Evolutionary conservation across 2,329 filamentous ascomycete genomes (phyloP).

Genomic region (Neofusicoccum ribis): DNA sequence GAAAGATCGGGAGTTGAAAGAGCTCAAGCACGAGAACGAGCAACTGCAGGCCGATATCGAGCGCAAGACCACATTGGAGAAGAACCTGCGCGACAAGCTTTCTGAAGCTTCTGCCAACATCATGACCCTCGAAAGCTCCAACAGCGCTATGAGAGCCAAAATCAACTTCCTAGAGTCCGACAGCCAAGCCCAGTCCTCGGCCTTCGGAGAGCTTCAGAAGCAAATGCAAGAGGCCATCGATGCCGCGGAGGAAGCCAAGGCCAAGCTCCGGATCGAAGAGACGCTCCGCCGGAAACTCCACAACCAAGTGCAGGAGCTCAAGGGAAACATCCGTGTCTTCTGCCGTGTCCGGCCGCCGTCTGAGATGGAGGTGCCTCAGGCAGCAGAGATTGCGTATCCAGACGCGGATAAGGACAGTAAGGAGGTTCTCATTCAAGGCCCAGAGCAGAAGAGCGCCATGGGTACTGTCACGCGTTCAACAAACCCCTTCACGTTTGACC

Average conservation of each 20-base stretch:
- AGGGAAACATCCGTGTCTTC: slow-evolving; percentile 98
- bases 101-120: slow-evolving; percentile 42
- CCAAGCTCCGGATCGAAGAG: slow-evolving; percentile 88
- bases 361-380: slow-evolving; percentile 59
- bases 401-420: slow-evolving; percentile 79
- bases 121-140: slow-evolving; percentile 68
- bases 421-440: slow-evolving; percentile 80
- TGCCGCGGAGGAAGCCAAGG: slow-evolving; percentile 67
- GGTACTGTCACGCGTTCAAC: slow-evolving; percentile 75
- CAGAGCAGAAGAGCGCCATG: slow-evolving; percentile 79
- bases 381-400: slow-evolving; percentile 76
- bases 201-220: slow-evolving; percentile 78
- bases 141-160: slow-evolving; percentile 74
- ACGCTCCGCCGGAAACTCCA: slow-evolving; percentile 87
- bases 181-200: slow-evolving; percentile 82
- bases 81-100: slow-evolving; percentile 57
- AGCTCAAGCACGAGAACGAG: slow-evolving; percentile 52
- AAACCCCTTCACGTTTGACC: slow-evolving; percentile 87
- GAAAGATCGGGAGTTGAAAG: slow-evolving; percentile 56
- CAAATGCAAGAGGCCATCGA: slow-evolving; percentile 76
- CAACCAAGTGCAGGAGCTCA: slow-evolving; percentile 96
- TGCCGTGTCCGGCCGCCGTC: slow-evolving; percentile 84
- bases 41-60: slow-evolving; percentile 45
- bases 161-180: slow-evolving; percentile 89
- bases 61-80: slow-evolving; percentile 63